A percentile compares a stretch with the other conserved stretches of the same genome.
Evolutionary conservation across 2,329 filamentous ascomycete genomes (phyloP).

Genomic region (Neonectria punicea): DNA sequence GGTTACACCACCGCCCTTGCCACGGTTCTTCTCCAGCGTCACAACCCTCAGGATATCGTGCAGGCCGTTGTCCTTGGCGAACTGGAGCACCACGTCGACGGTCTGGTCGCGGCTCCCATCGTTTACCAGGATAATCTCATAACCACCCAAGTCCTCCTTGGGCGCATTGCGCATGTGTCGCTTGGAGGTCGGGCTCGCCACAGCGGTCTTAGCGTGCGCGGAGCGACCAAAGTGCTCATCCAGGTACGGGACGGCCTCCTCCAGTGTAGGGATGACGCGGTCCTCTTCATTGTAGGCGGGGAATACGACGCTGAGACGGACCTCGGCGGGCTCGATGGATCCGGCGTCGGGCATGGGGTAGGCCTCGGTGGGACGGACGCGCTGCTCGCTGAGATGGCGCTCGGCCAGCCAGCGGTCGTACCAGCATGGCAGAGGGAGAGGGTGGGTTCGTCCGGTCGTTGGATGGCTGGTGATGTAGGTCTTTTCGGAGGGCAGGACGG

Average conservation of each 20-base stretch:
- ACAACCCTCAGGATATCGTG: constrained; percentile 86
- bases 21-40: constrained; percentile 81
- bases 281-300: constrained; percentile 96
- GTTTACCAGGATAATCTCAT: constrained; percentile 92
- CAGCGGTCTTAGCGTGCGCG: constrained; percentile 37
- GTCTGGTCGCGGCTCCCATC: constrained; percentile 90
- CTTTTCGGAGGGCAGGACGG: constrained; percentile 81
- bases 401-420: constrained; percentile 78
- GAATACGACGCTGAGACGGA: constrained; percentile 92
- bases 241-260: constrained; percentile 90
- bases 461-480: constrained; percentile 80
- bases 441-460: constrained; percentile 53
- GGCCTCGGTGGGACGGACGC: constrained; percentile 49
- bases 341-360: constrained; percentile 59
- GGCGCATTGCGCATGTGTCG: constrained; percentile 47
- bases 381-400: constrained; percentile 61
- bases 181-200: constrained; percentile 42
- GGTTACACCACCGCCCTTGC: constrained; percentile 94
- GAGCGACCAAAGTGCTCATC: constrained; percentile 77
- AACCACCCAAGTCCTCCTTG: constrained; percentile 63
- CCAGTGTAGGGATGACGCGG: constrained; percentile 83
- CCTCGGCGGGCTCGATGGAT: constrained; percentile 76
- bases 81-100: constrained; percentile 80
- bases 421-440: constrained; percentile 82
- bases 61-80: constrained; percentile 77